Base-by-base conservation (phyloP, 768 basidiomycete genomes). In the Leccinum subgranulosum region DNA sequence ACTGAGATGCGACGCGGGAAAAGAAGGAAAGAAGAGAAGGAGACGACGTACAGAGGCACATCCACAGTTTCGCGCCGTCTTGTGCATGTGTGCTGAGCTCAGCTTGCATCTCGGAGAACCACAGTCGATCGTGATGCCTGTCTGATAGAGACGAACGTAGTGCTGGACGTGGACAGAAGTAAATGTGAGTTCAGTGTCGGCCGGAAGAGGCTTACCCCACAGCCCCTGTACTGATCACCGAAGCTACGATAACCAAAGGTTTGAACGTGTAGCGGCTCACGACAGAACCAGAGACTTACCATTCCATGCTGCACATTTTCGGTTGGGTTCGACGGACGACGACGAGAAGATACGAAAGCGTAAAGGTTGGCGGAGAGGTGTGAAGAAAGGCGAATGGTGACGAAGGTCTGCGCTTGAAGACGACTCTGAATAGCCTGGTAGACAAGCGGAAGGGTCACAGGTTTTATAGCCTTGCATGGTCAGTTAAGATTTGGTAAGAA, bases 141-240 rank as follows among this genome's bases (percentile, higher is more conserved):
- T 82, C 62, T 86, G 84, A 63, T 88, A 89, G 27, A 76, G 64
- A 36, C 77, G 76, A 49, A 87, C 77, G 69, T 85, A 88, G 70
- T 87, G 85, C 87, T 88, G 64, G 25, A 9, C 21, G 41, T 48
- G 43, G 12, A 51, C 56, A 53, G 57, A 57, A 47, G 45, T 49
- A 55, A 55, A 54, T 33, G 6, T 9, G 46, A 29, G 19, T 28
- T n/a, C 19, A n/a, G 39, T 28, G 49, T 36, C 21, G 4, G 49
- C 21, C 3, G 46, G 34, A 8, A 43, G 53, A 15, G n/a, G 63
- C 73, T 9, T 61, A 77, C 76, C 60, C 73, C 72, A 51, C 77
- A 78, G 33, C 77, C 78, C 59, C 75, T 72, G 69, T 78, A 76
- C 52, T 76, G 73, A 61, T 78, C 77, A 52, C 77, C 77, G 57